Percentiles rank a stretch among this genome's conserved stretches.
These are phyloP conservation scores for Arthromyces matolae DNA, from an alignment of 768 basidiomycete genomes.

Conservation along the genomic window DNA sequence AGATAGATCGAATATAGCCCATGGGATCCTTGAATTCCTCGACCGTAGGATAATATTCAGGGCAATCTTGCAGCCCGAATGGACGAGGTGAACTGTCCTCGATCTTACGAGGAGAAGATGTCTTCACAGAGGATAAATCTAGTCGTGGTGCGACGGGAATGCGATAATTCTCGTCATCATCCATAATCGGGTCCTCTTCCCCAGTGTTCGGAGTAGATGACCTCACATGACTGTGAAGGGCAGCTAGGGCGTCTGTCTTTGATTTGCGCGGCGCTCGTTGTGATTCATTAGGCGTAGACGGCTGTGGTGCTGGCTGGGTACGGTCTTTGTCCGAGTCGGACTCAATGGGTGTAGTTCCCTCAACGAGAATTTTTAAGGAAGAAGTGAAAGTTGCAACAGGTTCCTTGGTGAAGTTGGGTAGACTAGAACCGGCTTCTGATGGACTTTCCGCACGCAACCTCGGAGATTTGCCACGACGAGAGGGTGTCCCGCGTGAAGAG, in stretches of 20 bases:
- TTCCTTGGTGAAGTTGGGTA: slow-evolving; percentile 49
- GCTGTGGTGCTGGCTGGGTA: slow-evolving; percentile 32
- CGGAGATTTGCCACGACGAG: slow-evolving; percentile 62
- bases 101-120: slow-evolving; percentile 44
- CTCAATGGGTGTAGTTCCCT: slow-evolving; percentile 68
- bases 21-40: slow-evolving; percentile 95
- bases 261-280: slow-evolving; percentile 85
- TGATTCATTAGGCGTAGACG: slow-evolving; percentile 38
- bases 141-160: slow-evolving; percentile 61
- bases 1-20: slow-evolving; percentile 84
- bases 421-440: slow-evolving; percentile 43
- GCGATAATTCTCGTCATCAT: slow-evolving; percentile 45
- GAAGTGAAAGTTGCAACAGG: slow-evolving; percentile 54
- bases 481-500: slow-evolving; percentile 54
- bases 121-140: slow-evolving; percentile 72
- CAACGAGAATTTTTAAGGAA: slow-evolving; percentile 73
- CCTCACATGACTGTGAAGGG: slow-evolving; percentile 65
- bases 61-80: slow-evolving; percentile 88
- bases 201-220: slow-evolving; percentile 53
- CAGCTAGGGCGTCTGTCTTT: slow-evolving; percentile 83
- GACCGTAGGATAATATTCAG: slow-evolving; percentile 80
- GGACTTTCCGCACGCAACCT: slow-evolving; percentile 46
- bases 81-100: slow-evolving; percentile 52
- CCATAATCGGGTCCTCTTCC: slow-evolving; percentile 45
- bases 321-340: slow-evolving; percentile 37